Conservation (phyloP, 2,329 filamentous ascomycete genomes). For the Neocatenulostroma microsporum region DNA sequence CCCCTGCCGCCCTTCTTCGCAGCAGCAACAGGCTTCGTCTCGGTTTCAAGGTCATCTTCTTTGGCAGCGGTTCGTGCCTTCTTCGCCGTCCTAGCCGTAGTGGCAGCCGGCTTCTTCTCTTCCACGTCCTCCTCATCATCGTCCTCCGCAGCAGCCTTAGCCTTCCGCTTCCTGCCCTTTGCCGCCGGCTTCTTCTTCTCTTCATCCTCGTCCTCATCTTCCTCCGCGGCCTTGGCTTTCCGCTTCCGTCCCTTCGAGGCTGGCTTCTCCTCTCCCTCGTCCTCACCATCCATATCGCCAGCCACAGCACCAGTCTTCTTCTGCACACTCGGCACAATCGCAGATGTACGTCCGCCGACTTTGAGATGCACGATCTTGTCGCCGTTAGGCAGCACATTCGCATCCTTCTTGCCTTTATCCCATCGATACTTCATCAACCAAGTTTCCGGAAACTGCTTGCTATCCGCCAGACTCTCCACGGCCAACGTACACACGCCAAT, state of each 20-base stretch:
- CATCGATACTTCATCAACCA: conserved; percentile 58
- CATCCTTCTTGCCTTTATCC: conserved; percentile 76
- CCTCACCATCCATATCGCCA: conserved; percentile 35
- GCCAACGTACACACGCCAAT: conserved; percentile 73
- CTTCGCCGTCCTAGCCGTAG: conserved; percentile 3
- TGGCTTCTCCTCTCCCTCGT: conserved; percentile 16
- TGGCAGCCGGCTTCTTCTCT: conserved; percentile 3
- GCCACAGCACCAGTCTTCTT: conserved; percentile 64
- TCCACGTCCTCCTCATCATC: background rate
- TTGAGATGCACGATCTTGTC: conserved; percentile 79
- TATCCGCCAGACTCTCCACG: conserved; percentile 71
- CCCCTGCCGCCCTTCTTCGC: conserved; percentile 9
- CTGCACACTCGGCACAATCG: conserved; percentile 75
- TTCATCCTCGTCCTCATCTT: conserved; percentile 20
- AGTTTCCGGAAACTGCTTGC: conserved; percentile 71
- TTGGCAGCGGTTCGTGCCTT: conserved; percentile 8
- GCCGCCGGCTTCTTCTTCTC: conserved; percentile 15
- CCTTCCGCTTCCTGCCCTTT: conserved; percentile 12
- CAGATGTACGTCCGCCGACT: conserved; percentile 85
- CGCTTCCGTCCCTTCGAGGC: conserved; percentile 30
- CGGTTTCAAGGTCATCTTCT: conserved; percentile 6
- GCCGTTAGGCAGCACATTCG: conserved; percentile 66
- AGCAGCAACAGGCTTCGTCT: background rate
- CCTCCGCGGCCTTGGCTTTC: conserved; percentile 22
- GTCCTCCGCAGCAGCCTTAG: conserved; percentile 1